These are phyloP conservation scores for Cladosporium austrohemisphaericum DNA, from an alignment of 2,329 filamentous ascomycete genomes.

Conservation along the genomic window DNA sequence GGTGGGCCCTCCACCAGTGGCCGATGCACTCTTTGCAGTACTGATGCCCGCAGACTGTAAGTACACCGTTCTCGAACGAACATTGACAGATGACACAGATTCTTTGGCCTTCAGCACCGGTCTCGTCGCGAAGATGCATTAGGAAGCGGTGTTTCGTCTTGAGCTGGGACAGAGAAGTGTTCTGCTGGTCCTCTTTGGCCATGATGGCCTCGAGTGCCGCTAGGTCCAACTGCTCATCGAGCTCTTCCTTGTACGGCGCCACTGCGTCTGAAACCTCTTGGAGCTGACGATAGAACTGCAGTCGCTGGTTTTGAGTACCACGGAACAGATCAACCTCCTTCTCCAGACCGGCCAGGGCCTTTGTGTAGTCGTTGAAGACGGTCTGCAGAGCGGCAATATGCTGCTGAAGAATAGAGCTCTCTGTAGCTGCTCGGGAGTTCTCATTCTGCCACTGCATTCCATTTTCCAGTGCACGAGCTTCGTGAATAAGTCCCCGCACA, in stretches of 20 bases:
- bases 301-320: constrained; percentile 73
- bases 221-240: constrained; percentile 55
- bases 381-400: constrained; percentile 59
- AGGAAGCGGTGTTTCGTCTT: constrained; percentile 75
- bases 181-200: constrained; percentile 50
- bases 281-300: constrained; percentile 87
- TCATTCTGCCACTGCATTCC: constrained; percentile 57
- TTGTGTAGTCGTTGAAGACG: constrained; percentile 51
- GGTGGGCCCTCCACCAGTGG: constrained; percentile 70
- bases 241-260: constrained; percentile 64
- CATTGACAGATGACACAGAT: constrained; percentile 85
- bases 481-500: constrained; percentile 65
- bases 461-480: constrained; percentile 62
- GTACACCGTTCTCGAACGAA: constrained; percentile 69
- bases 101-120: constrained; percentile 51
- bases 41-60: constrained; percentile 86
- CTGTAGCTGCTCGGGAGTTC: constrained; percentile 55
- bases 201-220: constrained; percentile 42
- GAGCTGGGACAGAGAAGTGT: constrained; percentile 57
- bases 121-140: constrained; percentile 58
- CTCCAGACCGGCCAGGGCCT: constrained; percentile 52
- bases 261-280: constrained; percentile 90
- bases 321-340: constrained; percentile 74
- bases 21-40: constrained; percentile 87
- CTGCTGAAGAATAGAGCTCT: constrained; percentile 61